Conservation (phyloP, 2,329 filamentous ascomycete genomes). For the Elsinoe fawcettii region DNA sequence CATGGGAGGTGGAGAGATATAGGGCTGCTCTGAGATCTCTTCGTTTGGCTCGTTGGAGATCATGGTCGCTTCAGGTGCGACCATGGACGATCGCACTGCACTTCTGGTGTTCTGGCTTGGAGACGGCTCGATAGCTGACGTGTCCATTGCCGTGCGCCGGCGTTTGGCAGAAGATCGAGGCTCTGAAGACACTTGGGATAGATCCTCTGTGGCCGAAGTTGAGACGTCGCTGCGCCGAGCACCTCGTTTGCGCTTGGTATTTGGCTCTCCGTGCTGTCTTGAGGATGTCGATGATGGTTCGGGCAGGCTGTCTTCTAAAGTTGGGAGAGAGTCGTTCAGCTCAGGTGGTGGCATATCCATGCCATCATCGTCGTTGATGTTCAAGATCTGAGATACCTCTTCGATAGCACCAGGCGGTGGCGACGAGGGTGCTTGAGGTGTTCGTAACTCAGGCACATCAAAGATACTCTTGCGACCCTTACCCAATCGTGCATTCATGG, state of each 20-base stretch:
- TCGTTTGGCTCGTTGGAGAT: conserved; percentile 6
- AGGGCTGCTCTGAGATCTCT: neutral
- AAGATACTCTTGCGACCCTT: conserved; percentile 20
- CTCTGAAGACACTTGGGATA: neutral
- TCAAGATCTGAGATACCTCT: conserved; percentile 12
- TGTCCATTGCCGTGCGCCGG: neutral
- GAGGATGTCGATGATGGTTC: conserved; percentile 7
- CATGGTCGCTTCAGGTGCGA: neutral
- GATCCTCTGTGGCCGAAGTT: neutral
- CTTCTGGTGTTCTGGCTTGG: neutral
- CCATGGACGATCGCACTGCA: neutral
- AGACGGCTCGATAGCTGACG: conserved; percentile 1
- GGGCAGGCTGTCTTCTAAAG: conserved; percentile 2
- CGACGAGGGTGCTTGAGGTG: conserved; percentile 7
- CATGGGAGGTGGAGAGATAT: conserved; percentile 13
- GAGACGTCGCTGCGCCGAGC: conserved; percentile 10
- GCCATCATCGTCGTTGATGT: conserved; percentile 3
- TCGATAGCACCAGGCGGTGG: conserved; percentile 5
- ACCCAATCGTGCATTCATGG: neutral
- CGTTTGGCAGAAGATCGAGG: conserved; percentile 9
- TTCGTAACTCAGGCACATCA: conserved; percentile 12
- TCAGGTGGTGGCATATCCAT: neutral
- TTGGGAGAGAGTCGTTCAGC: conserved; percentile 13
- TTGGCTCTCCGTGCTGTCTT: conserved; percentile 10
- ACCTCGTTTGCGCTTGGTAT: conserved; percentile 13